These are phyloP conservation scores for Somion occarium DNA, from an alignment of 1,284 basidiomycete genomes.

Conservation along the genomic window DNA sequence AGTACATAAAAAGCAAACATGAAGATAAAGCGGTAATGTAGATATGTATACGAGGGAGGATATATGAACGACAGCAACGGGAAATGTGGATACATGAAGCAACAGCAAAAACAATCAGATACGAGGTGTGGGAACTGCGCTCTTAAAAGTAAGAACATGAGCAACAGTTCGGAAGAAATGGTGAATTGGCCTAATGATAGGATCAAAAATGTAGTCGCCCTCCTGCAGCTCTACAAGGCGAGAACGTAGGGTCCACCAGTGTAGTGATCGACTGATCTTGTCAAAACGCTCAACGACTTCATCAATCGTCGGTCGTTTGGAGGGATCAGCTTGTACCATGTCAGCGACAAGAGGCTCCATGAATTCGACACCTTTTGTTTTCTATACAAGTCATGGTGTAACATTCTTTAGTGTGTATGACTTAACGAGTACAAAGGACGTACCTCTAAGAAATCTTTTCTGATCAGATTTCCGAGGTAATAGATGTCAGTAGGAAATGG, in stretches of 20 bases:
- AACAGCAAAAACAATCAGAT: neutral
- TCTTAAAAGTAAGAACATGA: neutral
- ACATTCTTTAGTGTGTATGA: neutral
- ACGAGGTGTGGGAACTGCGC: neutral
- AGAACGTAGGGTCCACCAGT: slow-evolving; percentile 10
- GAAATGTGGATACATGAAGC: too few species aligned
- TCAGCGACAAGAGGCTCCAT: slow-evolving; percentile 8
- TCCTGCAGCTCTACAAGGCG: slow-evolving; percentile 1
- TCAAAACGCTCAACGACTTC: slow-evolving; percentile 11
- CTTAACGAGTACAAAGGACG: neutral
- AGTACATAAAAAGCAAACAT: too few species aligned
- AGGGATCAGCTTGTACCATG: slow-evolving; percentile 11
- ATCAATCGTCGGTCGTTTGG: slow-evolving; percentile 9
- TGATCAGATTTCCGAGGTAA: slow-evolving; percentile 20
- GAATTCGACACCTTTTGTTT: slow-evolving; percentile 10
- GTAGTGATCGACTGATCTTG: neutral
- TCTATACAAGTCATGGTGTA: slow-evolving; percentile 2
- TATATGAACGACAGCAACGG: too few species aligned
- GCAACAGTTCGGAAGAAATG: neutral
- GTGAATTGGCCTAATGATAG: neutral
- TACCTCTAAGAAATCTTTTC: slow-evolving; percentile 14
- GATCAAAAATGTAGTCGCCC: neutral
- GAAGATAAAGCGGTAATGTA: too few species aligned
- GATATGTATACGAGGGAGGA: too few species aligned
- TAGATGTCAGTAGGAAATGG: slow-evolving; percentile 13